Evolutionary conservation across 2,329 filamentous ascomycete genomes (phyloP).

Genomic region (Nemania sp.): DNA sequence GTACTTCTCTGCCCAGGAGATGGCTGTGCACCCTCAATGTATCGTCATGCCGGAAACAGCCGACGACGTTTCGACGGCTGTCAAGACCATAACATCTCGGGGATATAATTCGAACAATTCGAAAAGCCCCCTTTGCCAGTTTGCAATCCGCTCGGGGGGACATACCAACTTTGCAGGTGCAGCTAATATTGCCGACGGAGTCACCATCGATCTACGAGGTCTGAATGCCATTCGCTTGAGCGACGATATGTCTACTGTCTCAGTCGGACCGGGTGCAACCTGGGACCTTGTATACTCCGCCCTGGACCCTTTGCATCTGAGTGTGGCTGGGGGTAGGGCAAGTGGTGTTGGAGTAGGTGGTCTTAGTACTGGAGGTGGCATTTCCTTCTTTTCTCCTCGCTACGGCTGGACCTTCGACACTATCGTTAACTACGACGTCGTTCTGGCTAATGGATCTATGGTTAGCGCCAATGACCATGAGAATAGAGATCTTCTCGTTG

Average conservation of each 20-base stretch:
- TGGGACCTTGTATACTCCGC: background rate
- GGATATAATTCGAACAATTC: background rate
- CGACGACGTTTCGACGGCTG: background rate
- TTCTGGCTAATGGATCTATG: constrained; percentile 15
- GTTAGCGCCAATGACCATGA: constrained; percentile 22
- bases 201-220: background rate
- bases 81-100: background rate
- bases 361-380: constrained; percentile 26
- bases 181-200: background rate
- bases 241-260: background rate
- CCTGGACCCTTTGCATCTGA: background rate
- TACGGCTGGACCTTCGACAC: constrained; percentile 35
- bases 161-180: background rate
- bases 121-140: background rate
- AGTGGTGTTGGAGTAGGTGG: constrained; percentile 25
- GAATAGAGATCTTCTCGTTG: constrained; percentile 36
- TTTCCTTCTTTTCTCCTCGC: constrained; percentile 27
- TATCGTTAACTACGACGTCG: constrained; percentile 34
- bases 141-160: background rate
- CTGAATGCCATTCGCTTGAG: background rate
- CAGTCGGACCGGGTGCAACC: background rate
- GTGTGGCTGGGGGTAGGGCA: background rate
- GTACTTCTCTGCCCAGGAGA: background rate
- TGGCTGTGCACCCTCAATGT: background rate
- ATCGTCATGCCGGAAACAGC: background rate